Base-by-base conservation (phyloP, 169 alveolate genomes). In the Plasmodium coatneyi region DNA sequence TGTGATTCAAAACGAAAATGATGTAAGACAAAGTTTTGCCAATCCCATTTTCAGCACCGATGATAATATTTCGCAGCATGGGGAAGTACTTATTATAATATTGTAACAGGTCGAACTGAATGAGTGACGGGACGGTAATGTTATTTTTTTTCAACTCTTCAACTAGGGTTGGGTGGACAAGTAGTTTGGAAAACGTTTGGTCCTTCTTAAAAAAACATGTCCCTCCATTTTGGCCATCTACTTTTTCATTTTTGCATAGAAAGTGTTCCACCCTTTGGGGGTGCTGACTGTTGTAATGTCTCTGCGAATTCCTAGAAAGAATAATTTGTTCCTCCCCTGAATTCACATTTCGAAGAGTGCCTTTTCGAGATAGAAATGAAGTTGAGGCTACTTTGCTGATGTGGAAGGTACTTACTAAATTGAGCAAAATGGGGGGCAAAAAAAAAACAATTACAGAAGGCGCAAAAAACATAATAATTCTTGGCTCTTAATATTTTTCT, bases 11-110 rank as follows among this genome's bases (percentile, higher is more conserved):
- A 52, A 86, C 70, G 14, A 86, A 49, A 52, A 86, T 86, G 54
- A 86, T 86, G 32, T 86, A 86, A 19, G 93, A 86, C n/a, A 86
- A 52, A 6, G 93, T 86, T 86, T 86, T 86, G 19, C 93, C 93
- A 52, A 86, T 86, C 19, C 93, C 93, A 86, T 86, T 86, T 86
- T 86, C 93, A 49, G 93, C 93, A 19, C 74, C 93, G 60, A 86
- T 86, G 41, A 86, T 86, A 25, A 86, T 22, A 76, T 86, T 86
- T 74, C 80, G 36, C 28, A 86, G n/a, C 3, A 74, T 76, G 14
- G 78, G 86, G 80, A 22, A 74, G 79, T 46, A 32, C 39, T 74
- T 19, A 74, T 84, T 76, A 84, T 84, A 84, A 84, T 84, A 84
- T 25, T 84, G 60, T 70, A 84, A 72, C 41, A 84, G 76, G 80